Conservation (phyloP, 164 flowering plant genomes). For the Saururus chinensis region DNA sequence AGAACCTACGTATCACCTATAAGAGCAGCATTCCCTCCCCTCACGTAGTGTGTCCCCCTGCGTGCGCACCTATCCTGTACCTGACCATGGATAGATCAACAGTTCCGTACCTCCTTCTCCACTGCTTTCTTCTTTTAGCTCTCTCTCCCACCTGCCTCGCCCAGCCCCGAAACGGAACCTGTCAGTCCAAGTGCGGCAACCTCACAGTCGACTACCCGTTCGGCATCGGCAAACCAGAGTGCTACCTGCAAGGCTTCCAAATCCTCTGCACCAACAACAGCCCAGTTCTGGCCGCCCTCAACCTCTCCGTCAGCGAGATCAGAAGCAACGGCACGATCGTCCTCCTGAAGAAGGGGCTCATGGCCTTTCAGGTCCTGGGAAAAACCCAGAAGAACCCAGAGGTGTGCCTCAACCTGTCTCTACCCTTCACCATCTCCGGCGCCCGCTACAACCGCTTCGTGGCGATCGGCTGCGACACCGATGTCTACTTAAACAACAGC, state of each 20-base stretch:
- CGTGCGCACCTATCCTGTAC: no score
- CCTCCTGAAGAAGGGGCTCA: not conserved
- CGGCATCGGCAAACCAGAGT: not conserved
- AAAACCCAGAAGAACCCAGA: not conserved
- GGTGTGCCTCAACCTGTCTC: not conserved
- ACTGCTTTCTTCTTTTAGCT: conserved; percentile 8
- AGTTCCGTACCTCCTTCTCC: no score
- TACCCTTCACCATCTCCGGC: not conserved
- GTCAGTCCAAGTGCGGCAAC: not conserved
- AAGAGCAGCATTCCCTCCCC: no score
- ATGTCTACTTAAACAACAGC: not conserved
- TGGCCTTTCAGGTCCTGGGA: not conserved
- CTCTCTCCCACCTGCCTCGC: not conserved
- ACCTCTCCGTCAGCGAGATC: not conserved
- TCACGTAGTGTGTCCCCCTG: no score
- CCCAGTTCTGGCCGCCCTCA: not conserved
- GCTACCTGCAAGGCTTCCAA: not conserved
- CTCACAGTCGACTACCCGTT: not conserved
- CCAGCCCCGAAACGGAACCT: not conserved
- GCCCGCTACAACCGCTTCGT: not conserved
- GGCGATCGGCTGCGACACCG: not conserved
- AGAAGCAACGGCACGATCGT: not conserved
- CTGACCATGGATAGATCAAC: no score
- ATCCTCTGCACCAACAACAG: not conserved
- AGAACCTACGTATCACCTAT: no score